These are phyloP conservation scores for Phytopythium delawarense DNA, from an alignment of 352 stramenopile genomes.

Conservation along the genomic window DNA sequence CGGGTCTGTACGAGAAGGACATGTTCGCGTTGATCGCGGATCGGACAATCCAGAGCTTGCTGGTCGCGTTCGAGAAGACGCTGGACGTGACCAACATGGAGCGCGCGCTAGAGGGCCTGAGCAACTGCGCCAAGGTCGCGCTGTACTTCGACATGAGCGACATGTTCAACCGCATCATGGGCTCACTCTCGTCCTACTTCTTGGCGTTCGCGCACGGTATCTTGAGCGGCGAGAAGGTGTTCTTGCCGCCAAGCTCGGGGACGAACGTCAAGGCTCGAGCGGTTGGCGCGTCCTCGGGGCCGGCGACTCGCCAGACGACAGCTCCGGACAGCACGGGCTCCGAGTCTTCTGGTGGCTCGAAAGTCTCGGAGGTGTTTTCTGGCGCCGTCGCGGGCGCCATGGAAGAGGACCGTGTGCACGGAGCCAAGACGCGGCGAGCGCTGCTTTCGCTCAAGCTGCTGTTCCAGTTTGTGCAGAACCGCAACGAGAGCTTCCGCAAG, in stretches of 20 bases:
- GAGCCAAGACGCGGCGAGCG: conserved; percentile 71
- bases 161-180: conserved; percentile 83
- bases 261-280: conserved; percentile 17
- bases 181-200: conserved; percentile 75
- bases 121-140: conserved; percentile 83
- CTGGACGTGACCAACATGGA: conserved; percentile 84
- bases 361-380: conserved; percentile 4
- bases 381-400: conserved; percentile 12
- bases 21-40: conserved; percentile 87
- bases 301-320: not conserved
- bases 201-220: conserved; percentile 82
- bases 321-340: conserved; percentile 19
- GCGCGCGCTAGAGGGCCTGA: conserved; percentile 69
- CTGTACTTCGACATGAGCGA: conserved; percentile 80
- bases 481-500: conserved; percentile 72
- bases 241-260: conserved; percentile 45
- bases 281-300: conserved; percentile 5
- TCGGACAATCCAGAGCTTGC: conserved; percentile 72
- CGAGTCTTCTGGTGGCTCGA: not conserved
- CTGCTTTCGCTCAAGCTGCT: conserved; percentile 74
- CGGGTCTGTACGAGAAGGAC: conserved; percentile 82
- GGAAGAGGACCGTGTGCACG: conserved; percentile 60
- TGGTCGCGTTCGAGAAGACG: conserved; percentile 81
- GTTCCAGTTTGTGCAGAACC: conserved; percentile 84
- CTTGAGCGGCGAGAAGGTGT: conserved; percentile 81